Evolutionary conservation across 2,329 filamentous ascomycete species (phyloP), one percentile per base, ranked within the genome.

Genomic region (Thelonectria discophora): DNA sequence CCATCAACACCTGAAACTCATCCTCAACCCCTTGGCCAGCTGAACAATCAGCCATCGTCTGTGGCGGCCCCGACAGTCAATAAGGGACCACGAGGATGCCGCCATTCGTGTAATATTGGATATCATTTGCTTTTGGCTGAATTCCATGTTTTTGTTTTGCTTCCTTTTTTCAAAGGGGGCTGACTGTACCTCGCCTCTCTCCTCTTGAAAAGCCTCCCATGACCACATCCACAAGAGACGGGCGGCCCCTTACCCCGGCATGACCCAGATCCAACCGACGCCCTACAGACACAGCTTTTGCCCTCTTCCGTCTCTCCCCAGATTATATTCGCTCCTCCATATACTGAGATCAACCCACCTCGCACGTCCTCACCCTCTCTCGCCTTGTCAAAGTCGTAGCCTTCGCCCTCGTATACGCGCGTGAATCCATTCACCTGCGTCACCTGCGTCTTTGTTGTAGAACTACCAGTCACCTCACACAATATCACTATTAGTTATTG

Each of bases 1-100:
- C 43, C 37, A 58, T 43, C 39, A 34, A 43, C 24, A 58, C 55
- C 60, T 59, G 50, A 62, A 62, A 59, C 60, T 42, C 9, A 37
- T 40, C 48, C 24, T 46, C 47, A 34, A 45, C 58, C 58, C 46
- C 34, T 20, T 27, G 7, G 12, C 10, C 27, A 55, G 27, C 18
- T 50, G 37, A 30, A 40, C 51, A 21, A 43, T 21, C 46, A 60
- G 55, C 39, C 39, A 55, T 56, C 24, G 13, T 21, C 24, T 20
- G 6, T 27, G 37, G 18, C 46, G 34, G n/a, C n/a, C 15, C 45
- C 55, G 55, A 32, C 9, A 34, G 43, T 17, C 39, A 34, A 50
- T 51, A 45, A 43, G 21, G 39, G 30, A 37, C 40, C 30, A 43
- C n/a, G 13, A 17, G 30, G 27, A 30, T 30, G 40, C n/a, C 39